Percentiles rank a stretch among this genome's conserved stretches.
phyloP scores from a whole-genome alignment of 768 basidiomycete species.

The Crassisporium funariophilum region DNA sequence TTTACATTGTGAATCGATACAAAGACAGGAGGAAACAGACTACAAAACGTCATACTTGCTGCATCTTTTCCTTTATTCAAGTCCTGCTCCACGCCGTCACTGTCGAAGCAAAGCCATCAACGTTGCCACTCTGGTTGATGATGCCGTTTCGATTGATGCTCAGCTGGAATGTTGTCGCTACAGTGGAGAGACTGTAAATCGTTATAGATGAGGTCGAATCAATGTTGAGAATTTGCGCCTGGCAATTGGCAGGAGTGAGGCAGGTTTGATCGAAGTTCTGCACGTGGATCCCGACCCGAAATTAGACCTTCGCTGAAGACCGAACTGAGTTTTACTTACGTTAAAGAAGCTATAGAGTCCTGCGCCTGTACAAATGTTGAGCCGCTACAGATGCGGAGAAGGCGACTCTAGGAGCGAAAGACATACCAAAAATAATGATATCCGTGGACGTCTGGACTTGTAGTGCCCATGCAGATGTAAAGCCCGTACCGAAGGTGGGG shows the following conservation, averaged over 20 bases:
- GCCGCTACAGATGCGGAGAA: neutral
- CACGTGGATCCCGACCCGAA: neutral
- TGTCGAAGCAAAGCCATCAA: constrained; percentile 59
- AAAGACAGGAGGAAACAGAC: too few relatives aligned
- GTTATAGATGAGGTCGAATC: constrained; percentile 50
- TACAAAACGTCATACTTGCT: too few relatives aligned
- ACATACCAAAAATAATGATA: constrained; percentile 63
- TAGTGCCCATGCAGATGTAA: constrained; percentile 54
- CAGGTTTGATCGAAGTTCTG: constrained; percentile 60
- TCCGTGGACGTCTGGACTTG: constrained; percentile 50
- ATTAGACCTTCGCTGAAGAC: neutral
- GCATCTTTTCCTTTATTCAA: too few relatives aligned
- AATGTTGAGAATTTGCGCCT: constrained; percentile 56
- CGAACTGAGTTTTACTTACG: constrained; percentile 28
- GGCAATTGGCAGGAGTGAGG: constrained; percentile 47
- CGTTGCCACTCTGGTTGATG: constrained; percentile 48
- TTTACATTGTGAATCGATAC: neutral
- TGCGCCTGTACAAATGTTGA: constrained; percentile 42
- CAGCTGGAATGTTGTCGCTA: constrained; percentile 55
- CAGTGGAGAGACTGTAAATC: constrained; percentile 62
- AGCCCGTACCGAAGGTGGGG: constrained; percentile 41
- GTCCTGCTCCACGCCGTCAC: constrained; percentile 49
- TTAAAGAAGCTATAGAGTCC: constrained; percentile 73
- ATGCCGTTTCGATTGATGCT: constrained; percentile 50
- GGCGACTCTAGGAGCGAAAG: constrained; percentile 4